Conservation (phyloP, 495 filamentous ascomycete genomes). For the Aspergillus hancockii region DNA sequence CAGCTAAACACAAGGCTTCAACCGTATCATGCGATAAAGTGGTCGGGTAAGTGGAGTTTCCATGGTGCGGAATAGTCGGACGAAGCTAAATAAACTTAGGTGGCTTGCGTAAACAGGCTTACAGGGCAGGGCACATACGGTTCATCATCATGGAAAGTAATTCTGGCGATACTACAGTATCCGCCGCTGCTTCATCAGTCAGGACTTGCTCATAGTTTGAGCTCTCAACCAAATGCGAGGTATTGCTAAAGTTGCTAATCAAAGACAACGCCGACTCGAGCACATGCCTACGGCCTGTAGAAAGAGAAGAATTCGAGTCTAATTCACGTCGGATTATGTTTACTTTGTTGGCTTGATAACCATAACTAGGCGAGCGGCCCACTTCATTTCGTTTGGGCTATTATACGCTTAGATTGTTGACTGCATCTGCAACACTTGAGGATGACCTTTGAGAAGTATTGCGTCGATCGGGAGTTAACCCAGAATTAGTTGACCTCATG, state of each 20-base stretch:
- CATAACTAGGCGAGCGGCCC: slow-evolving; percentile 24
- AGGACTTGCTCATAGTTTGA: not conserved
- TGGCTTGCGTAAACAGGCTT: not conserved
- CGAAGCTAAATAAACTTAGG: slow-evolving; percentile 2
- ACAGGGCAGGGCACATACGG: slow-evolving; percentile 12
- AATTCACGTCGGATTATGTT: slow-evolving; percentile 32
- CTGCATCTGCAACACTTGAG: not conserved
- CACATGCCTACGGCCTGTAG: slow-evolving; percentile 26
- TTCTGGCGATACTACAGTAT: slow-evolving; percentile 25
- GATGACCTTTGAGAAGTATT: not conserved
- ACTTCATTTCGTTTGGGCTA: slow-evolving; percentile 10
- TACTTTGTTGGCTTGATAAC: slow-evolving; percentile 28
- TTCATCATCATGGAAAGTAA: slow-evolving; percentile 33
- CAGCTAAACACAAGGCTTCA: slow-evolving; percentile 31
- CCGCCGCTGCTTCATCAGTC: slow-evolving; percentile 6
- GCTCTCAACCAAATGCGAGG: not conserved
- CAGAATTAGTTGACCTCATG: not conserved
- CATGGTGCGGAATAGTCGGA: not conserved
- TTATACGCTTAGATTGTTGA: not conserved
- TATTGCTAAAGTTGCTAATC: slow-evolving; percentile 1
- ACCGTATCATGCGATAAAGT: slow-evolving; percentile 27
- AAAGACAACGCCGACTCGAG: slow-evolving; percentile 29
- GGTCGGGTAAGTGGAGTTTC: slow-evolving; percentile 28
- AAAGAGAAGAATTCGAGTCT: slow-evolving; percentile 30
- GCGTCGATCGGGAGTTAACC: no score